These are phyloP conservation scores for Sporormia fimetaria DNA, from an alignment of 495 filamentous ascomycete genomes.

Conservation along the genomic window DNA sequence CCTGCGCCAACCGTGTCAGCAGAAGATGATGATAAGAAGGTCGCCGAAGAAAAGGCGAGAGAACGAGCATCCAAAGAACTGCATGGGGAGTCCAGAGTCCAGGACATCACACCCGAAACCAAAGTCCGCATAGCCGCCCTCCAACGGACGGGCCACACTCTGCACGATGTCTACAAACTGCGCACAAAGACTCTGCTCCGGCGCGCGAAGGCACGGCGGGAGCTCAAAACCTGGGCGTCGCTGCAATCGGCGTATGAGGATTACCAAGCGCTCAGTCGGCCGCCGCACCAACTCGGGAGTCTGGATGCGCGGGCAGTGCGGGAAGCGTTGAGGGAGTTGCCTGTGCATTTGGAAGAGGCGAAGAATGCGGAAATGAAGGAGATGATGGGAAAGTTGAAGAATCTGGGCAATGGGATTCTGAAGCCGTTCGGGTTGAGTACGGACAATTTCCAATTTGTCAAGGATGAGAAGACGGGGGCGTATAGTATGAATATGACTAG, in stretches of 20 bases:
- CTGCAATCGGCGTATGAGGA: slow-evolving; percentile 69
- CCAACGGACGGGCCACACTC: slow-evolving; percentile 29
- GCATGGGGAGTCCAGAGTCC: slow-evolving; percentile 34
- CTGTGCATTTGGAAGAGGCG: slow-evolving; percentile 56
- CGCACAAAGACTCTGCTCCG: slow-evolving; percentile 76
- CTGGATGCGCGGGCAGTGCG: slow-evolving; percentile 58
- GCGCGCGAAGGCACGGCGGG: slow-evolving; percentile 62
- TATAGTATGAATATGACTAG: slow-evolving; percentile 96
- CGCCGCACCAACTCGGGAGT: slow-evolving; percentile 43
- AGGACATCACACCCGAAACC: slow-evolving; percentile 42
- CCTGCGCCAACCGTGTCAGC: slow-evolving; percentile 20
- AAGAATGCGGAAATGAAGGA: slow-evolving; percentile 80
- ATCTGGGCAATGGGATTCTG: slow-evolving; percentile 81
- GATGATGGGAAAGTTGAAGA: slow-evolving; percentile 94
- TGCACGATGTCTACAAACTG: slow-evolving; percentile 61
- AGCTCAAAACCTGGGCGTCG: slow-evolving; percentile 64
- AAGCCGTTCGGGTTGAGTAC: slow-evolving; percentile 90
- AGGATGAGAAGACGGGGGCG: slow-evolving; percentile 78
- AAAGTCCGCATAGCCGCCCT: slow-evolving; percentile 27
- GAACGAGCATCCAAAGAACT: slow-evolving; percentile 11
- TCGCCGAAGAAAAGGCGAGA: slow-evolving; percentile 10
- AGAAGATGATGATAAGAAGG: slow-evolving; percentile 7
- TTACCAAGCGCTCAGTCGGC: slow-evolving; percentile 29
- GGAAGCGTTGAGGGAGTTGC: slow-evolving; percentile 51
- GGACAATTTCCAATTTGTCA: slow-evolving; percentile 84